Evolutionary conservation across 2,329 filamentous ascomycete species (phyloP), one percentile per base, ranked within the genome.

Genomic region (Macrophomina phaseolina): DNA sequence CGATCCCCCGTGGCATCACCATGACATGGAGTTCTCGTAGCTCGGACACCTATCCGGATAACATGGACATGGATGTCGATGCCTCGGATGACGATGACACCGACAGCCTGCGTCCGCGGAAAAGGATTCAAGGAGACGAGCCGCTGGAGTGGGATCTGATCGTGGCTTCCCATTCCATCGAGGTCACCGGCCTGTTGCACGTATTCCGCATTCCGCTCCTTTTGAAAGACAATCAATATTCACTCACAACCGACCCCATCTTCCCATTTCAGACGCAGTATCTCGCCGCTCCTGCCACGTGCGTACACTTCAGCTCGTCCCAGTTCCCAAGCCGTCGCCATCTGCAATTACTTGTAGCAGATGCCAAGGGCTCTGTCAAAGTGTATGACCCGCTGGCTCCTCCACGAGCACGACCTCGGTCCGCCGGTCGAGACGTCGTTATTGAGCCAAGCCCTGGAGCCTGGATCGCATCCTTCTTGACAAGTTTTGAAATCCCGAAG

Each of bases 341-440:
- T 73, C 82, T 84, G 0, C 82, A 84, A 52, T 74, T 89, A 11
- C 79, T 90, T 8, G 77, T 89, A 6, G 80, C 83, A 1, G 86
- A 88, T 66, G 74, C 80, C 1, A 81, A 79, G n/a, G 86, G 87
- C 5, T 81, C 79, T 49, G 84, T 87, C 34, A 86, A 87, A 64
- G 79, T 89, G 14, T 87, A 86, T 71, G 84, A 87, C 64, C 84
- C 83, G 32, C 82, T 87, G 38, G 78, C 82, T 16, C 73, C 71
- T 16, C 64, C 70, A 1, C 69, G 56, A 38, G 72, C 68, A 53
- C 75, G 71, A 49, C 73, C 72, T 42, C 61, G 56, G 45, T 62
- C 63, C 18, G 66, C 67, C 36, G 71, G 67, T 34, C 45, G 69
- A 63, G 70, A 67, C 42, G 68, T 70, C 16, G 45, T 56, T 40